Evolutionary conservation across 352 stramenopile genomes (phyloP), one percentile per base, ranked within the genome.

Genomic region (Pythium scleroteichum): DNA sequence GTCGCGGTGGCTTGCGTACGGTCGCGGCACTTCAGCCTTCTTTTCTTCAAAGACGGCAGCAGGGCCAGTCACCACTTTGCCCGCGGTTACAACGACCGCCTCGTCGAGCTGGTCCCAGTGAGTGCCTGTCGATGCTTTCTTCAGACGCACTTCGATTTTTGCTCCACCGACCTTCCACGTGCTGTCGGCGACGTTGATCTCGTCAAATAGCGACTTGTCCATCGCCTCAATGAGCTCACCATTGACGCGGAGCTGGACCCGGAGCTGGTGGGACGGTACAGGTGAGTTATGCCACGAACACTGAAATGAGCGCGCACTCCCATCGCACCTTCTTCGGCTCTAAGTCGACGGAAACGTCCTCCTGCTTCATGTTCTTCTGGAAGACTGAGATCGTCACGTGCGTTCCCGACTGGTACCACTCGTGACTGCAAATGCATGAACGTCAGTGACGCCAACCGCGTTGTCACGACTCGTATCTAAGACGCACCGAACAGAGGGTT

Each of bases 111-210:
- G 77, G 56, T 94, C 80, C 87, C 82, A 95, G 45, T 88, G 78
- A 46, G 73, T 72, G 8, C 62, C 68, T 14, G 33, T 59, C 17
- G 66, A 72, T 32, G 80, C 76, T 69, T 97, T 96, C 64, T 82
- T 87, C 12, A 97, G 68, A 32, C 82, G 87, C 24, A 96, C 64
- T 69, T 96, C 89, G 45, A 96, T 78, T 49, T 96, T 95, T 3
- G 79, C 61, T 47, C 72, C 75, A 22, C 80, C 59, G 14, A 96
- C 65, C 27, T 77, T 78, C 66, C 80, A 88, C 46, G 75, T 75
- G 51, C 75, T 88, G 46, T 81, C 80, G 2, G 49, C 62, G 0
- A 76, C 61, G 17, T 83, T 76, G 16, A 96, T 70, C 49, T 90
- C 71, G 32, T 92, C 85, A 58, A 94, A 95, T 0, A 95, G 71